Evolutionary conservation across 306 rosid genomes (phyloP).

Genomic region (Herpetospermum pedunculosum): DNA sequence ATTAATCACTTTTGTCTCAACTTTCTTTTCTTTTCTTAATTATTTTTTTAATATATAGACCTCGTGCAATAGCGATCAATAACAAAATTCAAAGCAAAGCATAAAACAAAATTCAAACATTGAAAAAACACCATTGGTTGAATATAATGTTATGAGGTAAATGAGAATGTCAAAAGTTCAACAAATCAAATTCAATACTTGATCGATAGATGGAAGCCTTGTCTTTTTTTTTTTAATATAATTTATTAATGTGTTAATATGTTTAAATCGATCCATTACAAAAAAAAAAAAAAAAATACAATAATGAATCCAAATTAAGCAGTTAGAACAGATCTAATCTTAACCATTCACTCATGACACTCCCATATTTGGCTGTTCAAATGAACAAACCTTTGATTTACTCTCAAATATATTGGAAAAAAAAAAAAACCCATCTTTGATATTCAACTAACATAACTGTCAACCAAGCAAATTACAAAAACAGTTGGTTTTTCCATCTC

Average conservation of each 20-base stretch:
- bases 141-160: not conserved
- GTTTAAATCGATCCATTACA: not conserved
- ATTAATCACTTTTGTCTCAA: too few species aligned
- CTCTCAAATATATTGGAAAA: not conserved
- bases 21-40: too few species aligned
- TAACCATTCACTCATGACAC: not conserved
- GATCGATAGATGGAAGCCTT: too few species aligned
- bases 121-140: not conserved
- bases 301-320: not conserved
- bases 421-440: not conserved
- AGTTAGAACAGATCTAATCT: not conserved
- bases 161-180: not conserved
- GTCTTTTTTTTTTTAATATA: not conserved
- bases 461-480: not conserved
- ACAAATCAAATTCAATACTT: too few species aligned
- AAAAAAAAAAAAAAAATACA: too few species aligned
- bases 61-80: too few species aligned
- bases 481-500: not conserved
- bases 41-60: too few species aligned
- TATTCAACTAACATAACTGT: slow-evolving; percentile 5
- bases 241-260: not conserved
- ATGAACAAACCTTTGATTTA: not conserved
- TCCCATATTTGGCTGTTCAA: not conserved
- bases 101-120: not conserved
- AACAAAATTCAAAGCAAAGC: too few species aligned